These are phyloP conservation scores for Exophiala viscosa DNA, from an alignment of 2,329 filamentous ascomycete genomes.

Conservation along the genomic window DNA sequence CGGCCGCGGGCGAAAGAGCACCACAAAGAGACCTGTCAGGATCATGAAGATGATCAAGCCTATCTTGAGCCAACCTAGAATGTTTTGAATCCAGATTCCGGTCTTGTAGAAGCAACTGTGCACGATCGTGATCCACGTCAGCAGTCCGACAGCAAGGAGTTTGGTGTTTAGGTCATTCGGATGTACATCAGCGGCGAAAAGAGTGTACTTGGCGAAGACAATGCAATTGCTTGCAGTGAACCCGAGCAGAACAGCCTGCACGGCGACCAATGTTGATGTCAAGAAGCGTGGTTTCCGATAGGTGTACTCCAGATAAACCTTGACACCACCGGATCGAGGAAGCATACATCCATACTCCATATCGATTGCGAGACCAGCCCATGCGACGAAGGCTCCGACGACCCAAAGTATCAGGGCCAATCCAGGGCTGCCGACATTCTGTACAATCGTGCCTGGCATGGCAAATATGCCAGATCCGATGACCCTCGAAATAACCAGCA, in stretches of 20 bases:
- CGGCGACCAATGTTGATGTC: slow-evolving; percentile 60
- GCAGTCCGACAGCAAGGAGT: slow-evolving; percentile 53
- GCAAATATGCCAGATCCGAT: slow-evolving; percentile 71
- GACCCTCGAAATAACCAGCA: slow-evolving; percentile 65
- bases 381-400: slow-evolving; percentile 58
- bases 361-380: slow-evolving; percentile 58
- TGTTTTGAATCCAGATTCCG: slow-evolving; percentile 27
- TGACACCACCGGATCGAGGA: slow-evolving; percentile 64
- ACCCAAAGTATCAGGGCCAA: slow-evolving; percentile 62
- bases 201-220: slow-evolving; percentile 62
- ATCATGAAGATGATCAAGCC: slow-evolving; percentile 47
- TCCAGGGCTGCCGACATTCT: slow-evolving; percentile 63
- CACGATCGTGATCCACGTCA: slow-evolving; percentile 56
- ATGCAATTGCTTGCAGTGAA: slow-evolving; percentile 70
- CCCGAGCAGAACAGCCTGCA: slow-evolving; percentile 58
- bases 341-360: slow-evolving; percentile 70
- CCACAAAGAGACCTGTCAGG: slow-evolving; percentile 57
- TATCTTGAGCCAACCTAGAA: slow-evolving; percentile 28
- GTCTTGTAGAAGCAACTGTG: slow-evolving; percentile 54
- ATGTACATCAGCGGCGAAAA: slow-evolving; percentile 56
- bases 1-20: slow-evolving; percentile 36
- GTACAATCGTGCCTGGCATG: slow-evolving; percentile 64
- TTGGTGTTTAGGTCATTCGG: slow-evolving; percentile 53
- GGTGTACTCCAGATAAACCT: slow-evolving; percentile 68
- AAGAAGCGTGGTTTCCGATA: slow-evolving; percentile 62